These are phyloP conservation scores for Vitis hybrid DNA, from an alignment of 177 flowering plant species.

Conservation along the genomic window DNA sequence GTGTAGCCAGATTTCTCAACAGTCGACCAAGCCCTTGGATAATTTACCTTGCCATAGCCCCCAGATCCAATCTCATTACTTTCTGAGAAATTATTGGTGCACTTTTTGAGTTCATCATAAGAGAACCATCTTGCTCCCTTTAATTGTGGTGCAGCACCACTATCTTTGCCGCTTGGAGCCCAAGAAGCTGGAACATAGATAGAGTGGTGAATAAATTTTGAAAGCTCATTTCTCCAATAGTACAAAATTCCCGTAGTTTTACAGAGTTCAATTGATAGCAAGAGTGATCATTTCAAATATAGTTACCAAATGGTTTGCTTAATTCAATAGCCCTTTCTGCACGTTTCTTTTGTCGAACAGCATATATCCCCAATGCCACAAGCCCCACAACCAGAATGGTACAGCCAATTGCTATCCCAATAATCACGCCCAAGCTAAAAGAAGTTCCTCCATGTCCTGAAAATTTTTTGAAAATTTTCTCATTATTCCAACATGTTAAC, in stretches of 20 bases:
- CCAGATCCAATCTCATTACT: slow-evolving; percentile 39
- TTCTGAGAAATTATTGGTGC: slow-evolving; percentile 61
- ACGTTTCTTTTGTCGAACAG: slow-evolving; percentile 63
- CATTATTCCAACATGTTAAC: slow-evolving; percentile 6
- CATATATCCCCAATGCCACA: slow-evolving; percentile 55
- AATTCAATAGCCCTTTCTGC: slow-evolving; percentile 69
- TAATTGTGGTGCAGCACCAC: slow-evolving; percentile 72
- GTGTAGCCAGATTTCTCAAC: too few relatives aligned
- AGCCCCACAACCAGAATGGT: slow-evolving; percentile 46
- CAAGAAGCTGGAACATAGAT: slow-evolving; percentile 60
- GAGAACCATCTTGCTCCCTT: slow-evolving; percentile 90
- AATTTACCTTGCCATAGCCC: slow-evolving; percentile 58
- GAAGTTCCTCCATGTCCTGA: slow-evolving; percentile 23
- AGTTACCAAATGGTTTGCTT: slow-evolving; percentile 72
- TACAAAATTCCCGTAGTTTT: not conserved
- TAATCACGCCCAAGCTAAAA: slow-evolving; percentile 35
- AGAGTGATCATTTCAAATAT: not conserved
- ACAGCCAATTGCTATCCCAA: slow-evolving; percentile 55
- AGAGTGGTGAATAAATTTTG: slow-evolving; percentile 1
- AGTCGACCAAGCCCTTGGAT: too few relatives aligned
- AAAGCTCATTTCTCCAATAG: not conserved
- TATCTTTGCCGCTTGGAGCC: slow-evolving; percentile 68
- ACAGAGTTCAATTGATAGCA: not conserved
- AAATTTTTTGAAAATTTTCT: slow-evolving; percentile 22
- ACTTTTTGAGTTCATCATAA: slow-evolving; percentile 66